Evolutionary conservation across 352 stramenopile genomes (phyloP).

Genomic region (Phytophthora vignae): DNA sequence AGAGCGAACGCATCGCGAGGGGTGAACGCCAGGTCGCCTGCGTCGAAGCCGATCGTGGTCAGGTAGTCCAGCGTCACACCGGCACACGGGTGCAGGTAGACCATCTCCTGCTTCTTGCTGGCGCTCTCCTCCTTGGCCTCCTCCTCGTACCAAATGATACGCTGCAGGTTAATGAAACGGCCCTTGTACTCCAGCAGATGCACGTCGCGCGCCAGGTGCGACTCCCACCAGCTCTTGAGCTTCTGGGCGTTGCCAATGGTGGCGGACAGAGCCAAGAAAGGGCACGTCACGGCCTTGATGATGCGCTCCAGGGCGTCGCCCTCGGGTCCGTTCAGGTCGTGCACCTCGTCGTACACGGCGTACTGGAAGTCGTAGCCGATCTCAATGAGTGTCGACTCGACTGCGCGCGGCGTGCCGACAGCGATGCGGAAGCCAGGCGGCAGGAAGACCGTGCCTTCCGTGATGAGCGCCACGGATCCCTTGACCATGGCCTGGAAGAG

Average conservation of each 20-base stretch:
- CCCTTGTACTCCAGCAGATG: constrained; percentile 96
- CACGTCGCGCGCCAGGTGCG: constrained; percentile 87
- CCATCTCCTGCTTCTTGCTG: constrained; percentile 73
- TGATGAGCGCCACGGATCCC: constrained; percentile 96
- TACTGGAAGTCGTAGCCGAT: constrained; percentile 97
- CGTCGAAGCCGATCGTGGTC: constrained; percentile 82
- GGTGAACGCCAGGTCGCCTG: constrained; percentile 94
- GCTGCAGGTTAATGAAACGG: constrained; percentile 98
- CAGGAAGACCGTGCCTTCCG: constrained; percentile 89
- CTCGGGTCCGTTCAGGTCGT: constrained; percentile 97
- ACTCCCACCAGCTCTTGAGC: constrained; percentile 95
- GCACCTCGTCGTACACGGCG: constrained; percentile 98
- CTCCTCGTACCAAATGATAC: constrained; percentile 94
- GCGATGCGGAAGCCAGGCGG: constrained; percentile 91
- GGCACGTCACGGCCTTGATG: constrained; percentile 95
- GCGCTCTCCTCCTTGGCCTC: constrained; percentile 36
- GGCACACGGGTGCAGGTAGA: constrained; percentile 83
- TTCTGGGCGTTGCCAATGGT: constrained; percentile 98
- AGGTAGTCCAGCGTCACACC: constrained; percentile 89
- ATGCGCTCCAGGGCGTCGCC: constrained; percentile 97
- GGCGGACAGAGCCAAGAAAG: constrained; percentile 97
- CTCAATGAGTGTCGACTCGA: constrained; percentile 94
- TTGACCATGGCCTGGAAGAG: constrained; percentile 99
- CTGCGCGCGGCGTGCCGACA: constrained; percentile 95
- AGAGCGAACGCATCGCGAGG: constrained; percentile 96